phyloP scores from a whole-genome alignment of 805 yeast species.

The Citeromyces matritensis region DNA sequence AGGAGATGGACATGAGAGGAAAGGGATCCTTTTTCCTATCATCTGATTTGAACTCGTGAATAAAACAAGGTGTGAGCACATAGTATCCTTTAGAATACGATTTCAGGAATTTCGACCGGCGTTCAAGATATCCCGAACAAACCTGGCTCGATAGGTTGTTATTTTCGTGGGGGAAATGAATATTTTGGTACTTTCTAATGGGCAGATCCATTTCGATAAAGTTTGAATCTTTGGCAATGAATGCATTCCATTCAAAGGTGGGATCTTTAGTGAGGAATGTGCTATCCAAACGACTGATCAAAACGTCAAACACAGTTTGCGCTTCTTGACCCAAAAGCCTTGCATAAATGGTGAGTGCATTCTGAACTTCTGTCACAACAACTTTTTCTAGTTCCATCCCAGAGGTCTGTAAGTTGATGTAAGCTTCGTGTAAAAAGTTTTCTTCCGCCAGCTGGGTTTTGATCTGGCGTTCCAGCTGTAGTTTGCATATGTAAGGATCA shows the following conservation, averaged over 20 bases:
- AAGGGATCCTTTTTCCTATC: constrained; percentile 70
- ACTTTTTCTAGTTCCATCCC: constrained; percentile 83
- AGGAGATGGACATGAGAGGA: constrained; percentile 72
- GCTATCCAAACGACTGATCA: constrained; percentile 48
- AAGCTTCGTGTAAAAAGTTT: constrained; percentile 79
- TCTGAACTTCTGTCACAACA: constrained; percentile 77
- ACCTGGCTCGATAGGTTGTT: constrained; percentile 57
- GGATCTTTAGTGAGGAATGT: constrained; percentile 72
- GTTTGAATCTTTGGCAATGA: constrained; percentile 55
- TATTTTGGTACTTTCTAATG: constrained; percentile 44
- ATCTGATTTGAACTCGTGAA: constrained; percentile 79
- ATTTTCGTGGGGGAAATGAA: constrained; percentile 51
- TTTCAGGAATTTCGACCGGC: constrained; percentile 82
- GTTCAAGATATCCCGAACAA: constrained; percentile 70
- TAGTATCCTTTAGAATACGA: constrained; percentile 87
- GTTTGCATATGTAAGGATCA: constrained; percentile 75
- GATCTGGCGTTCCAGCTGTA: constrained; percentile 61
- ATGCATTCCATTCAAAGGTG: constrained; percentile 79
- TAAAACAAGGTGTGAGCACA: constrained; percentile 73
- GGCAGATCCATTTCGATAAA: constrained; percentile 52
- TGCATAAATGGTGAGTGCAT: constrained; percentile 60
- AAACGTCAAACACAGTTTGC: constrained; percentile 48
- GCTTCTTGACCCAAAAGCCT: constrained; percentile 60
- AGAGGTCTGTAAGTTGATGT: constrained; percentile 69
- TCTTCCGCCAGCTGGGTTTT: constrained; percentile 71